Conservation (phyloP, 2,329 filamentous ascomycete species). For the Ramularia collo-cygni region DNA sequence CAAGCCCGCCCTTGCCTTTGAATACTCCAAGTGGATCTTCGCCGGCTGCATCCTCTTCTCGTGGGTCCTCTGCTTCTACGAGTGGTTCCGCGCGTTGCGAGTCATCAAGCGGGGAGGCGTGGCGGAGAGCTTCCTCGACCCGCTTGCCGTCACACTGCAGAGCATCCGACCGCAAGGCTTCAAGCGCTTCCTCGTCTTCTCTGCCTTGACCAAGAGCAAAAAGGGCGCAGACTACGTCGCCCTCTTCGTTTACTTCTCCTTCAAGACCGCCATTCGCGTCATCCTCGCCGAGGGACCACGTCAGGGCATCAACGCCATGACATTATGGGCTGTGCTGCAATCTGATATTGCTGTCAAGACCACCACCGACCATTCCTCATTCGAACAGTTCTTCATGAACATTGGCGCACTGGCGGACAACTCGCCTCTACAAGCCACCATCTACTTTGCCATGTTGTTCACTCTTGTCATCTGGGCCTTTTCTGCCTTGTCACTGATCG, state of each 20-base stretch:
- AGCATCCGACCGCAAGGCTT: conserved; percentile 77
- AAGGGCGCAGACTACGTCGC: conserved; percentile 88
- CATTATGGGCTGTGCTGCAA: conserved; percentile 75
- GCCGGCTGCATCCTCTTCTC: conserved; percentile 86
- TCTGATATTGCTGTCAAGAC: conserved; percentile 58
- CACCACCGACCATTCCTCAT: conserved; percentile 52
- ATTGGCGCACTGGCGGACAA: conserved; percentile 64
- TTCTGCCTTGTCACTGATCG: conserved; percentile 63
- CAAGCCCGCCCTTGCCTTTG: conserved; percentile 66
- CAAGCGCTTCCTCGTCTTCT: conserved; percentile 86
- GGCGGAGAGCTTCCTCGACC: conserved; percentile 86
- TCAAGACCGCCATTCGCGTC: conserved; percentile 78
- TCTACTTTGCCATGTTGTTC: conserved; percentile 87
- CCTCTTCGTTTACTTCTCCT: conserved; percentile 82
- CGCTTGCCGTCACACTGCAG: conserved; percentile 75
- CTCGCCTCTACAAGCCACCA: conserved; percentile 71
- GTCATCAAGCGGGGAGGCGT: conserved; percentile 82
- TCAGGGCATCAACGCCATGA: conserved; percentile 83
- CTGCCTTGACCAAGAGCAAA: conserved; percentile 81
- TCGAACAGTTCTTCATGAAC: conserved; percentile 77
- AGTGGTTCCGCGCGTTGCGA: conserved; percentile 70
- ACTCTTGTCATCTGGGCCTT: conserved; percentile 86
- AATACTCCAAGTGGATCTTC: conserved; percentile 90
- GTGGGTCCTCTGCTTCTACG: conserved; percentile 71
- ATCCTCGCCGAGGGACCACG: conserved; percentile 87